Percentiles rank a stretch among this genome's conserved stretches.
Evolutionary conservation across 2,329 filamentous ascomycete species (phyloP).

Genomic region (Mariannaea elegans): DNA sequence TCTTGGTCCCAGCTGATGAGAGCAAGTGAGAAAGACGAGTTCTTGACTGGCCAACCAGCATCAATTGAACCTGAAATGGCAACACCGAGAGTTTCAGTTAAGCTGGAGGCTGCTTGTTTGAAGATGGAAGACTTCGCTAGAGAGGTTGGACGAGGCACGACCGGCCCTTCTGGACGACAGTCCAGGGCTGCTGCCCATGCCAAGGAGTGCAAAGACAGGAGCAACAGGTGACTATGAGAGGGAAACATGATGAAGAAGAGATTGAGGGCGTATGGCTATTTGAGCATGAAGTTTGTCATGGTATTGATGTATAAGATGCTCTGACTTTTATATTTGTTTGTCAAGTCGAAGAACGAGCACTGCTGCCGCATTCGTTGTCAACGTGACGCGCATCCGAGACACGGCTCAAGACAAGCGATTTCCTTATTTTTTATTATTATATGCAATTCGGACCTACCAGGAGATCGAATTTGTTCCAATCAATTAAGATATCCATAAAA

Average conservation of each 20-base stretch:
- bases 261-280: background rate
- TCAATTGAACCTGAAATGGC: conserved; percentile 44
- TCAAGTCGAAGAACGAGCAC: too few species aligned
- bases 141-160: conserved; percentile 44
- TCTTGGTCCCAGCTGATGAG: conserved; percentile 45
- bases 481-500: background rate
- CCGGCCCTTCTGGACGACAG: conserved; percentile 42
- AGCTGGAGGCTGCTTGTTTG: conserved; percentile 37
- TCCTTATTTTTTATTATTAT: background rate
- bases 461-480: background rate
- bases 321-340: background rate
- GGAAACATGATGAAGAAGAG: conserved; percentile 9
- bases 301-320: background rate
- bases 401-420: too few species aligned
- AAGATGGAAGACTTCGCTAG: conserved; percentile 39
- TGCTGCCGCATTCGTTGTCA: too few species aligned
- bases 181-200: conserved; percentile 26
- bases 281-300: background rate
- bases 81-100: conserved; percentile 42
- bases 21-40: conserved; percentile 51
- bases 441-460: background rate
- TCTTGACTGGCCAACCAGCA: conserved; percentile 46
- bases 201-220: background rate
- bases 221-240: accelerated
- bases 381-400: too few species aligned